phyloP scores from a whole-genome alignment of 2,329 filamentous ascomycete genomes.

The Ceratocystis papillata region DNA sequence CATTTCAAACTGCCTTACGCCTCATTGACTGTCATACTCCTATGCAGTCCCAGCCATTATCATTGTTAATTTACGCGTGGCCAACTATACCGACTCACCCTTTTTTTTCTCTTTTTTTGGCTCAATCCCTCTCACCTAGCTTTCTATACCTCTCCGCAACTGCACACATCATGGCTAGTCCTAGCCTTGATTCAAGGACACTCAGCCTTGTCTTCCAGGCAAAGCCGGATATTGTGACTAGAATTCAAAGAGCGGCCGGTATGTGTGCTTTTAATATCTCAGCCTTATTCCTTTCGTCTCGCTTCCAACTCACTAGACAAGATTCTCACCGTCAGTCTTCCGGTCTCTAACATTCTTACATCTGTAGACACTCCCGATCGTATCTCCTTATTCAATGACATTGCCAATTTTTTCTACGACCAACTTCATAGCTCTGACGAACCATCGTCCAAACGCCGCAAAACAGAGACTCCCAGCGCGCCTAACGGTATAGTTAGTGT shows the following conservation, averaged over 20 bases:
- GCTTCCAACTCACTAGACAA: neutral
- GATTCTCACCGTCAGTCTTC: neutral
- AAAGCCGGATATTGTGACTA: slow-evolving; percentile 45
- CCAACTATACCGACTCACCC: neutral
- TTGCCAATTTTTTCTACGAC: slow-evolving; percentile 41
- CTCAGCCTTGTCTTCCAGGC: slow-evolving; percentile 44
- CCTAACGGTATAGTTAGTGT: slow-evolving; percentile 29
- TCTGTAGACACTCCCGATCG: slow-evolving; percentile 40
- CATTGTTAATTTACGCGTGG: neutral
- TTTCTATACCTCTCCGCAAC: neutral
- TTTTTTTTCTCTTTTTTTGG: neutral
- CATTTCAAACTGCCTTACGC: no score
- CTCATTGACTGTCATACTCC: neutral
- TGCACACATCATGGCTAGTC: slow-evolving; percentile 34
- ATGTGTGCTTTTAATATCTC: slow-evolving; percentile 26
- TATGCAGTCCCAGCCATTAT: neutral
- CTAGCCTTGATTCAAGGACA: slow-evolving; percentile 42
- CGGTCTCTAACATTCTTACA: neutral
- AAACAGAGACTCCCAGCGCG: slow-evolving; percentile 35
- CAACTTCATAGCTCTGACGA: slow-evolving; percentile 35
- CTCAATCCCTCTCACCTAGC: neutral
- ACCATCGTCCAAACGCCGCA: slow-evolving; percentile 43
- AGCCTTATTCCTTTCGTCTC: neutral
- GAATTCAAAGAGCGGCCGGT: slow-evolving; percentile 46
- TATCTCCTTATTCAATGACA: slow-evolving; percentile 46